Base-by-base conservation (phyloP, 2,329 filamentous ascomycete species). In the Thyridium curvatum region DNA sequence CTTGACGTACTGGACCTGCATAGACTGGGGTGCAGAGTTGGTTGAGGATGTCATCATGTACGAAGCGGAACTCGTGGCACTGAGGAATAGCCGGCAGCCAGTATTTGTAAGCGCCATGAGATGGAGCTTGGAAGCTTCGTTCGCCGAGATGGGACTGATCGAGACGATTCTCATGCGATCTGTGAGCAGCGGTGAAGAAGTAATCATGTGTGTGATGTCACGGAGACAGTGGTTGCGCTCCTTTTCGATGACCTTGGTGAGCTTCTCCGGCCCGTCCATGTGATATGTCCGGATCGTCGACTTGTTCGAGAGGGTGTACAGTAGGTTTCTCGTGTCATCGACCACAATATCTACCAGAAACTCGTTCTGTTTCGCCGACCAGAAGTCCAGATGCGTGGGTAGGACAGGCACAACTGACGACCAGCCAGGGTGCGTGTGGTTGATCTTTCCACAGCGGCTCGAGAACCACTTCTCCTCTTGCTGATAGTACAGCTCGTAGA, bases 401-500 rank as follows among this genome's bases (percentile, higher is more conserved):
- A 77, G 47, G 1, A 62, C 67, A 1, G 78, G 76, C 3, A 87
- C 67, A 3, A 84, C 72, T 10, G 77, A 82, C 40, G 74, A 73
- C 69, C 86, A 82, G 28, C 84, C 82, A 4, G 77, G 80, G 57
- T 77, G 83, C 35, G 84, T 91, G 59, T 96, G 93, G 56, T 94
- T 94, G 46, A 91, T 81, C 63, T 90, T 95, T 43, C 84, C 82
- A 57, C 87, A 94, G 48, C 85, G 79, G 60, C 82, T 89, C 38
- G 86, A 84, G 57, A 98, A 98, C 93, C 93, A 98, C 51, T 86
- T 84, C 63, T 98, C 93, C 60, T 97, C 89, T 54, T 95, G 89
- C 62, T 97, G 91, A 58, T 98, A 98, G 50, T 85, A 90, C 39
- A 98, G 76, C 62, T 98, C 93, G 59, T 93, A 87, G 35, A 98